Conservation (phyloP, 495 filamentous ascomycete species). For the Niebla homalea region DNA sequence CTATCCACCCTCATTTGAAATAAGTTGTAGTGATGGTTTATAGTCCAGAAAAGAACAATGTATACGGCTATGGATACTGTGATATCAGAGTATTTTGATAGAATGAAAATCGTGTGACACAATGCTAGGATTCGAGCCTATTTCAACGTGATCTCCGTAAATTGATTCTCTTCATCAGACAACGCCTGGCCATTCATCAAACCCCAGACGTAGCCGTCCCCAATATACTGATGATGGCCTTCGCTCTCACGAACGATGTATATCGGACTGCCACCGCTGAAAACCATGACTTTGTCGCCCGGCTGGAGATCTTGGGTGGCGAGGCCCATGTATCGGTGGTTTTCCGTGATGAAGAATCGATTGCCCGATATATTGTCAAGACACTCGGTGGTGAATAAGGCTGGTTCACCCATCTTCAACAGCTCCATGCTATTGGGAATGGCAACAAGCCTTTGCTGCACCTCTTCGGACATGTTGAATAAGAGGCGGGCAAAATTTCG, state of each 20-base stretch:
- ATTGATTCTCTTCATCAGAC: no score
- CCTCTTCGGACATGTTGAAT: not conserved
- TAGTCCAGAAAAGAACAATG: no score
- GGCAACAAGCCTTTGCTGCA: not conserved
- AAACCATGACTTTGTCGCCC: not conserved
- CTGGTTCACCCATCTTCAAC: not conserved
- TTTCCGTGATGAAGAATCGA: not conserved
- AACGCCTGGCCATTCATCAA: not conserved
- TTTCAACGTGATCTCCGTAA: no score
- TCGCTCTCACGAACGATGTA: not conserved
- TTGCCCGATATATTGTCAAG: not conserved
- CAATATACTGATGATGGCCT: not conserved
- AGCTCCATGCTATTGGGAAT: not conserved
- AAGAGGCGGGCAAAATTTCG: not conserved
- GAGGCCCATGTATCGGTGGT: not conserved
- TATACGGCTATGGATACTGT: no score
- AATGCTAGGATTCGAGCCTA: no score
- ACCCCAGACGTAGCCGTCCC: not conserved
- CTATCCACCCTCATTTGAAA: no score
- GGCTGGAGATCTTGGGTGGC: not conserved
- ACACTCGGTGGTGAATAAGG: not conserved
- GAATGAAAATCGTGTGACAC: no score
- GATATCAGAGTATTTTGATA: no score
- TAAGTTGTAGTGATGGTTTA: no score
- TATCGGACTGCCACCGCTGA: not conserved